Evolutionary conservation across 2,329 filamentous ascomycete species (phyloP).

Genomic region (Bretziella fagacearum): DNA sequence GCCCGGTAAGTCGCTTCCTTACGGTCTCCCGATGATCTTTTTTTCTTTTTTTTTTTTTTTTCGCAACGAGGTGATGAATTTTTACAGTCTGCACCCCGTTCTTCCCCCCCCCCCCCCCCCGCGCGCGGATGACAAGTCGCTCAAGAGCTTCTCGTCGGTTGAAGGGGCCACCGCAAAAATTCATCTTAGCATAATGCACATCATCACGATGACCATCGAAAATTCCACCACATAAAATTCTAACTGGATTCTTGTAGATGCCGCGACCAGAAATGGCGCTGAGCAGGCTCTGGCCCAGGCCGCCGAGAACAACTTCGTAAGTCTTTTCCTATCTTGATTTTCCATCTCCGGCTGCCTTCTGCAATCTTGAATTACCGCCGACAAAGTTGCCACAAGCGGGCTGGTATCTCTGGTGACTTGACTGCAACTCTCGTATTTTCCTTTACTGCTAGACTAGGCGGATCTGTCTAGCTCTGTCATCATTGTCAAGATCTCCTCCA

Average conservation of each 20-base stretch:
- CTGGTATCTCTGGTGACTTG: neutral
- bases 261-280: conserved; percentile 71
- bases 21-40: too few relatives aligned
- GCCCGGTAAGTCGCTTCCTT: conserved; percentile 48
- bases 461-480: too few relatives aligned
- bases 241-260: conserved; percentile 35
- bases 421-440: too few relatives aligned
- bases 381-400: neutral
- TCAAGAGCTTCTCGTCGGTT: too few relatives aligned
- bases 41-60: neutral
- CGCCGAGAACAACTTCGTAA: conserved; percentile 88
- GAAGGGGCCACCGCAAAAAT: too few relatives aligned
- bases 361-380: neutral
- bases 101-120: neutral
- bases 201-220: too few relatives aligned
- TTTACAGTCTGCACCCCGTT: conserved; percentile 6
- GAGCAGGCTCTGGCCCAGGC: conserved; percentile 90
- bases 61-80: neutral
- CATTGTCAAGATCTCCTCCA: too few relatives aligned
- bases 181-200: too few relatives aligned
- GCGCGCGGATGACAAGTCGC: too few relatives aligned
- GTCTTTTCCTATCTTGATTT: conserved; percentile 18
- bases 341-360: neutral
- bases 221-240: too few relatives aligned
- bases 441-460: too few relatives aligned